Evolutionary conservation across 73 alveolate species (phyloP).

Genomic region (Paramecium pentaurelia): DNA sequence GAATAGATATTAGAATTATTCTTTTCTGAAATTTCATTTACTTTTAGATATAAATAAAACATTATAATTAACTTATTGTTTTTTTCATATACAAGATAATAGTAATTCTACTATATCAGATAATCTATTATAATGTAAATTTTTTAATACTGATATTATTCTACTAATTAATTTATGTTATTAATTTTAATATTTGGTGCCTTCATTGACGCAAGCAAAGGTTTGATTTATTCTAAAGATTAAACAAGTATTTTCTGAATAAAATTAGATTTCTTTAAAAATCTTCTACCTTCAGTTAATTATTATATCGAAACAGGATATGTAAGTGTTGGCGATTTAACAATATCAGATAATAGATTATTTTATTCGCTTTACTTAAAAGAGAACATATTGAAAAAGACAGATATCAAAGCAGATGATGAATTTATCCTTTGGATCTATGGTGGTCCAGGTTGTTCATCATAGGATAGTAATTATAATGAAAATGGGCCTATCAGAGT

Average conservation of each 20-base stretch:
- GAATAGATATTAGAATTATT: too few relatives aligned
- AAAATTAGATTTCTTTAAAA: background rate
- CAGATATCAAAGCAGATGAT: background rate
- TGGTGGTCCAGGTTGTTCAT: conserved; percentile 98
- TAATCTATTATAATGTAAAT: background rate
- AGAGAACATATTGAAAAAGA: background rate
- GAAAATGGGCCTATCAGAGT: conserved; percentile 85
- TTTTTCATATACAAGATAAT: too few relatives aligned
- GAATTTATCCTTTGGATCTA: conserved; percentile 83
- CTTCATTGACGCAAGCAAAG: background rate
- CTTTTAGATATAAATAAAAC: too few relatives aligned
- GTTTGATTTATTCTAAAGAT: background rate
- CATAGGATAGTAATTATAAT: conserved; percentile 72
- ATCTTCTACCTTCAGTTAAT: background rate
- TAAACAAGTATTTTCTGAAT: background rate
- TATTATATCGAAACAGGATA: conserved; percentile 18
- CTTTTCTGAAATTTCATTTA: too few relatives aligned
- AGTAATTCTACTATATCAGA: too few relatives aligned
- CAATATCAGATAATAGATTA: background rate
- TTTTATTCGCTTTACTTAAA: background rate
- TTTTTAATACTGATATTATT: background rate
- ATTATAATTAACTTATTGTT: too few relatives aligned
- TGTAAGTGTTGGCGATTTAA: background rate
- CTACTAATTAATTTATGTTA: background rate
- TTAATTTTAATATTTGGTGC: background rate